phyloP scores from a whole-genome alignment of 2,329 filamentous ascomycete species.

The Hypoxylon sp. region DNA sequence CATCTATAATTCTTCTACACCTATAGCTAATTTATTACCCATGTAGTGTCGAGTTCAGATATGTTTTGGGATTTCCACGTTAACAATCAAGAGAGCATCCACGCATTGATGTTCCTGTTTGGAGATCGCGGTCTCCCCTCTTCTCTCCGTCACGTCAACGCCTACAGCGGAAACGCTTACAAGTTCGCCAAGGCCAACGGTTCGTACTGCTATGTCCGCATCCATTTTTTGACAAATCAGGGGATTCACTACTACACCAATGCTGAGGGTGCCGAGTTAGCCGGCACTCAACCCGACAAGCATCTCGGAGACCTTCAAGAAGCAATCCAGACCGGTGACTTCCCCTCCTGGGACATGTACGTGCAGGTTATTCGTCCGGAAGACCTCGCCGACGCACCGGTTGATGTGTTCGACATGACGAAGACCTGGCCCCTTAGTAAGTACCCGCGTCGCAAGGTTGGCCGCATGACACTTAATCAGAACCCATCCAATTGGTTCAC shows the following conservation, averaged over 20 bases:
- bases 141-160: slow-evolving; percentile 56
- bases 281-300: slow-evolving; percentile 61
- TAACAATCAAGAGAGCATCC: slow-evolving; percentile 58
- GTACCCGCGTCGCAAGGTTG: slow-evolving; percentile 58
- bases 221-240: slow-evolving; percentile 58
- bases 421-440: slow-evolving; percentile 62
- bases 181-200: slow-evolving; percentile 57
- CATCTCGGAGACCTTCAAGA: slow-evolving; percentile 58
- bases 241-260: slow-evolving; percentile 56
- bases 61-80: slow-evolving; percentile 44
- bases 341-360: slow-evolving; percentile 61
- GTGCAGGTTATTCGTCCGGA: slow-evolving; percentile 63
- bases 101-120: slow-evolving; percentile 62
- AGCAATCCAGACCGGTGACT: slow-evolving; percentile 47
- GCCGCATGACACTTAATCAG: slow-evolving; percentile 59
- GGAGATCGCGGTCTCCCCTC: slow-evolving; percentile 58
- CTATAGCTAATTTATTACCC: no score
- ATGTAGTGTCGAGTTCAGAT: slow-evolving; percentile 32
- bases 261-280: slow-evolving; percentile 48
- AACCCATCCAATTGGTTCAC: slow-evolving; percentile 49
- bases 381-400: slow-evolving; percentile 56
- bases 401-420: slow-evolving; percentile 65
- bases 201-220: slow-evolving; percentile 58
- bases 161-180: slow-evolving; percentile 59
- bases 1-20: no score